Conservation (phyloP, 78 protist genomes). For the Pirum gemmata region DNA sequence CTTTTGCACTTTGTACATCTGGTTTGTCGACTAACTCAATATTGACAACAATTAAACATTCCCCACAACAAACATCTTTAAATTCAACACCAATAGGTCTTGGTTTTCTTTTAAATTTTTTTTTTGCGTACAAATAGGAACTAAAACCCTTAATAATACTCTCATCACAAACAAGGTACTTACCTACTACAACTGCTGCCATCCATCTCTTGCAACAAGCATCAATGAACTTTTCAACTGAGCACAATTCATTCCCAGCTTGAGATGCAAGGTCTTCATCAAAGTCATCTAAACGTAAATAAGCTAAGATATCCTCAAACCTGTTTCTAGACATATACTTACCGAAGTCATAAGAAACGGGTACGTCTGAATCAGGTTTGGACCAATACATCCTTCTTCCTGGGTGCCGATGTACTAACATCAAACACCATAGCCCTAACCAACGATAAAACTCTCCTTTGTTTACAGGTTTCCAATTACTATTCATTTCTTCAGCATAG, state of each 20-base stretch:
- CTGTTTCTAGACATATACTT: neutral
- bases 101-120: neutral
- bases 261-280: neutral
- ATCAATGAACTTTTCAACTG: neutral
- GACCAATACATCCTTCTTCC: neutral
- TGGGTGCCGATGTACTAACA: neutral
- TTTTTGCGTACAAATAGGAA: neutral
- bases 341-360: neutral
- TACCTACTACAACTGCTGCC: neutral
- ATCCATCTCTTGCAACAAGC: neutral
- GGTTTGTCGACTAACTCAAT: neutral
- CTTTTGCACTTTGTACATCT: neutral
- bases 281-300: neutral
- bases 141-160: neutral
- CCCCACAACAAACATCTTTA: neutral
- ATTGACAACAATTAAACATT: neutral
- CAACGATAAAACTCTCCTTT: neutral
- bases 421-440: neutral
- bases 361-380: neutral
- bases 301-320: neutral
- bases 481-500: neutral
- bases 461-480: neutral
- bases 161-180: neutral
- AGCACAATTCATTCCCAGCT: neutral
- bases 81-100: neutral